Conservation (phyloP, 2,329 filamentous ascomycete genomes). For the Periconia digitata region DNA sequence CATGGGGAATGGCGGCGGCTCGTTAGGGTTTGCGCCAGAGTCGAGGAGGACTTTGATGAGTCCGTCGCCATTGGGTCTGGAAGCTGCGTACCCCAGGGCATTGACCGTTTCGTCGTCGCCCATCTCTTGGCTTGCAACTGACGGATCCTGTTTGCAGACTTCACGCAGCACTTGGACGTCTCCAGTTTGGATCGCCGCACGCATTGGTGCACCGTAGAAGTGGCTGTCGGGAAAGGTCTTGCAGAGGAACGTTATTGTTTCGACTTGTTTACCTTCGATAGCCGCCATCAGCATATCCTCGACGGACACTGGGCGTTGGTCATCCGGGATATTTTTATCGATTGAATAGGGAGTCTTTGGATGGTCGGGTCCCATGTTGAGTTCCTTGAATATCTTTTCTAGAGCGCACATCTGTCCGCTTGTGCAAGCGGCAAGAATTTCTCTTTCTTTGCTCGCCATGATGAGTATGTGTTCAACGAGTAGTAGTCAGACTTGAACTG, state of each 20-base stretch:
- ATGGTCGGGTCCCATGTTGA: constrained; percentile 1
- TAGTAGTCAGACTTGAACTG: background rate
- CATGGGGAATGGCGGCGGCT: constrained; percentile 5
- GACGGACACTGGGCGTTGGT: constrained; percentile 3
- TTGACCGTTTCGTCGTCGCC: constrained; percentile 5
- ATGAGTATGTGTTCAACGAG: background rate
- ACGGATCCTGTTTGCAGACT: constrained; percentile 4
- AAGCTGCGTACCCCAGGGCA: constrained; percentile 6
- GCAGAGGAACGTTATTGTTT: constrained; percentile 4
- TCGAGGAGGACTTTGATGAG: constrained; percentile 11
- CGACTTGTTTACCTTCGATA: constrained; percentile 1
- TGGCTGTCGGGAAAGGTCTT: background rate
- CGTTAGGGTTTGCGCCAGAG: constrained; percentile 10
- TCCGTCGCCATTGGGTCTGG: constrained; percentile 3
- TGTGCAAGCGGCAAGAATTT: constrained; percentile 4
- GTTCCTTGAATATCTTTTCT: constrained; percentile 1
- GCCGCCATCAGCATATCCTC: constrained; percentile 3
- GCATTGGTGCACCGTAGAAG: constrained; percentile 2
- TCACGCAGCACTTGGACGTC: constrained; percentile 4
- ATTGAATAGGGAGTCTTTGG: constrained; percentile 3
- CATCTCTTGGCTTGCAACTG: background rate
- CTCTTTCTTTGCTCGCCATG: background rate
- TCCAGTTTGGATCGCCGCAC: constrained; percentile 3
- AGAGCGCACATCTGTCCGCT: constrained; percentile 6
- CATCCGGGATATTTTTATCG: constrained; percentile 1